Evolutionary conservation across 495 filamentous ascomycete genomes (phyloP), one percentile per base, ranked within the genome.

Genomic region (Talaromyces ruber): DNA sequence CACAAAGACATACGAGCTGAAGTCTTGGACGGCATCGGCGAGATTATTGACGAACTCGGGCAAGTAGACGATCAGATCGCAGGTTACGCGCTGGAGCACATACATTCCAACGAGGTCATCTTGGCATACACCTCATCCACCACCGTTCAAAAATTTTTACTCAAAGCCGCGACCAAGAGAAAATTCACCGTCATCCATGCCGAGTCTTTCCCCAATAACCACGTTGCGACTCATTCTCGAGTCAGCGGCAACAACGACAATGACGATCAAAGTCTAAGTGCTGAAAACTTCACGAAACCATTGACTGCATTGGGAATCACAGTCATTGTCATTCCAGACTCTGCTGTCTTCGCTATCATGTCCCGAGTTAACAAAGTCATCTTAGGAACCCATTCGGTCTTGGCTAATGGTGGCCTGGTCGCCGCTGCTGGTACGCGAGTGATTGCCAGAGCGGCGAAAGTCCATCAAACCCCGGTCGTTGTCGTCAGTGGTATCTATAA

Each of bases 291-390:
- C 73, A 78, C 86, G 58, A 95, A 92, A 68, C 83, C 90, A 9
- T 79, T 97, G 59, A 87, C 85, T 37, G 80, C 82, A 16, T 82
- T 86, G 12, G 92, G 92, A 57, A 87, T 95, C 58, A 89, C 84
- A 8, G 88, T 93, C 32, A 86, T 95, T 63, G 78, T 90, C 28
- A 87, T 96, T 39, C 86, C 92, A 22, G 91, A 92, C 70, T 88
- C 89, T 11, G 88, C 89, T 12, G 83, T 94, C 39, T 93, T 91
- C 75, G 92, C 92, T 6, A 84, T 96, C 60, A 97, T 97, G 88
- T 88, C 93, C 0, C 85, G 86, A 58, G 90, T 96, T 67, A 95
- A 93, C 79, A 97, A 97, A 78, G 92, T 97, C 63, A 89, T 97
- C 32, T 80, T 97, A 25, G 85, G 88, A 24, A 91, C 92, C 8